A percentile compares a stretch with the other conserved stretches of the same genome.
These are phyloP conservation scores for Monosporascus ibericus DNA, from an alignment of 2,329 filamentous ascomycete genomes.

Conservation along the genomic window DNA sequence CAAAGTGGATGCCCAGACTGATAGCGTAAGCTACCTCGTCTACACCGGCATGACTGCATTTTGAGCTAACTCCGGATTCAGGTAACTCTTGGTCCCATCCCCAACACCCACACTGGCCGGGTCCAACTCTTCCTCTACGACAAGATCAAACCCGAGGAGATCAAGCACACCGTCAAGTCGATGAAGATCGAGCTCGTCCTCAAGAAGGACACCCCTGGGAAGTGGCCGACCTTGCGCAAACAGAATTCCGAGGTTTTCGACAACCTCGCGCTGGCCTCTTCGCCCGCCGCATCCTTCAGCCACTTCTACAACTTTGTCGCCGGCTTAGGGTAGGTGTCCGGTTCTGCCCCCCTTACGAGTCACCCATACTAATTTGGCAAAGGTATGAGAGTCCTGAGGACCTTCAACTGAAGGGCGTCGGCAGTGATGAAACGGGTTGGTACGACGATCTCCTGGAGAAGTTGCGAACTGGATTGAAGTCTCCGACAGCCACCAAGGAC, in stretches of 20 bases:
- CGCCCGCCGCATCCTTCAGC: constrained; percentile 6
- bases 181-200: constrained; percentile 77
- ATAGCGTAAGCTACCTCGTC: constrained; percentile 8
- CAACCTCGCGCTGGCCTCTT: constrained; percentile 14
- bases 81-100: constrained; percentile 33
- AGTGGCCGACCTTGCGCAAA: constrained; percentile 54
- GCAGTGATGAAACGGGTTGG: constrained; percentile 13
- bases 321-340: constrained; percentile 15
- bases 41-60: background rate
- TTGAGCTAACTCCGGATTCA: background rate
- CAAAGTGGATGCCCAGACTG: constrained; percentile 27
- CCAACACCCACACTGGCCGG: constrained; percentile 41
- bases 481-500: constrained; percentile 3
- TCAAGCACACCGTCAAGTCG: constrained; percentile 59
- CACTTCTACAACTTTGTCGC: constrained; percentile 15
- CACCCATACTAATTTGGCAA: constrained; percentile 5
- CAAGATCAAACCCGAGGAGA: constrained; percentile 54
- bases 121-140: constrained; percentile 61
- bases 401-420: constrained; percentile 13
- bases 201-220: constrained; percentile 60
- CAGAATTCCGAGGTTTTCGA: constrained; percentile 35
- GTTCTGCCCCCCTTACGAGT: background rate
- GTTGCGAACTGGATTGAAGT: constrained; percentile 17
- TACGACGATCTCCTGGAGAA: constrained; percentile 15
- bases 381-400: constrained; percentile 15